Evolutionary conservation across 306 rosid species (phyloP).

Genomic region (Sophora flavescens): DNA sequence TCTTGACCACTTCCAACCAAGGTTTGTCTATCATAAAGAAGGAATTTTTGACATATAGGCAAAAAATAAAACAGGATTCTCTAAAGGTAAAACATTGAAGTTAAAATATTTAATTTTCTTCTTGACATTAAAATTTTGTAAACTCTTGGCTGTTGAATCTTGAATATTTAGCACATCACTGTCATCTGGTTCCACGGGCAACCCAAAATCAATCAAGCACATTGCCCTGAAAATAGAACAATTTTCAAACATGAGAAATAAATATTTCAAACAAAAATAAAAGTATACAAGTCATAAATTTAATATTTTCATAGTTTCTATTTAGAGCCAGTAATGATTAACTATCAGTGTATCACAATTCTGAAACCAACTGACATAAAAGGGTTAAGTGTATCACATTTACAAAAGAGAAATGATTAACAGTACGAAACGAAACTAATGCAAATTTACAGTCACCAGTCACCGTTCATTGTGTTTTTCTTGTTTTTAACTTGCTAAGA

Average conservation of each 20-base stretch:
- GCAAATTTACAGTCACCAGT: no score
- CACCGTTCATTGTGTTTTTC: no score
- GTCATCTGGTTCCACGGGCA: constrained; percentile 83
- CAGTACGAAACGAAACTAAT: no score
- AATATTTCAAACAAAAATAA: not conserved
- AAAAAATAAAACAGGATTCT: constrained; percentile 75
- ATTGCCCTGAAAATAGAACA: constrained; percentile 71
- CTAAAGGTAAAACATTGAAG: constrained; percentile 68
- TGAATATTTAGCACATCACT: constrained; percentile 53
- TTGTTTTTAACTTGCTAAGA: no score
- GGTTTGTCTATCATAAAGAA: constrained; percentile 86
- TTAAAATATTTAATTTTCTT: constrained; percentile 67
- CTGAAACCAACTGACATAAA: constrained; percentile 9
- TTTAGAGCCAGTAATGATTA: not conserved
- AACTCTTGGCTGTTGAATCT: constrained; percentile 57
- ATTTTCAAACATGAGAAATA: constrained; percentile 46
- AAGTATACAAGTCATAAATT: not conserved
- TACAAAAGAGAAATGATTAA: not conserved
- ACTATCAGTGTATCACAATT: not conserved
- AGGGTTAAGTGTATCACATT: not conserved
- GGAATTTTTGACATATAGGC: constrained; percentile 75
- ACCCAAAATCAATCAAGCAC: constrained; percentile 92
- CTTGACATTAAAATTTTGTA: constrained; percentile 56
- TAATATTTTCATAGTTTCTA: not conserved
- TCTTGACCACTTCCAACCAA: constrained; percentile 86